phyloP scores from a whole-genome alignment of 345 rosid species.

The Heritiera littoralis region DNA sequence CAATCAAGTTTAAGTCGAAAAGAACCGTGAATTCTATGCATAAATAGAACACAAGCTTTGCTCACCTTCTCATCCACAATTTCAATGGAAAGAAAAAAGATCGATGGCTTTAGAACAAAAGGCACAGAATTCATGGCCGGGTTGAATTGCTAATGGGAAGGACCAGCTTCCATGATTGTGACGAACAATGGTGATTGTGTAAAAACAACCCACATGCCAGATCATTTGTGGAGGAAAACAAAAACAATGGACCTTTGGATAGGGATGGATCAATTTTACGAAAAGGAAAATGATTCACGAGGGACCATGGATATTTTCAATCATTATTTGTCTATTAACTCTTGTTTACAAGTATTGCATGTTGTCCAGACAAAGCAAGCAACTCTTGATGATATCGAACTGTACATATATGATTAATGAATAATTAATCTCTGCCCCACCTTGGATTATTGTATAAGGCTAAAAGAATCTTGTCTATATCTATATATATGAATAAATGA shows the following conservation, averaged over 20 bases:
- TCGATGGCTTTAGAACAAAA: too few species aligned
- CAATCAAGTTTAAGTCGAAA: too few species aligned
- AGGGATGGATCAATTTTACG: slow-evolving; percentile 4
- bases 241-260: not conserved
- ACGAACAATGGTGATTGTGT: not conserved
- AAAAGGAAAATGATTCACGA: not conserved
- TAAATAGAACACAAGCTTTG: not conserved
- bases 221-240: not conserved
- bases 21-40: too few species aligned
- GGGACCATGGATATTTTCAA: not conserved
- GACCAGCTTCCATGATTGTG: not conserved
- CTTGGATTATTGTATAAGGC: not conserved
- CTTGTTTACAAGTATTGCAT: not conserved
- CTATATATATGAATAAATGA: not conserved
- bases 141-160: too few species aligned
- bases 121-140: too few species aligned
- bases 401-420: not conserved
- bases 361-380: not conserved
- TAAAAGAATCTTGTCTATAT: not conserved
- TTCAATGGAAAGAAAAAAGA: not conserved
- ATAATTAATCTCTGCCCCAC: not conserved
- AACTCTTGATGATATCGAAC: not conserved
- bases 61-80: not conserved
- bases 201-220: not conserved
- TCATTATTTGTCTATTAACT: not conserved